phyloP scores from a whole-genome alignment of 257 asterid species.

The Scutellaria galericulata region DNA sequence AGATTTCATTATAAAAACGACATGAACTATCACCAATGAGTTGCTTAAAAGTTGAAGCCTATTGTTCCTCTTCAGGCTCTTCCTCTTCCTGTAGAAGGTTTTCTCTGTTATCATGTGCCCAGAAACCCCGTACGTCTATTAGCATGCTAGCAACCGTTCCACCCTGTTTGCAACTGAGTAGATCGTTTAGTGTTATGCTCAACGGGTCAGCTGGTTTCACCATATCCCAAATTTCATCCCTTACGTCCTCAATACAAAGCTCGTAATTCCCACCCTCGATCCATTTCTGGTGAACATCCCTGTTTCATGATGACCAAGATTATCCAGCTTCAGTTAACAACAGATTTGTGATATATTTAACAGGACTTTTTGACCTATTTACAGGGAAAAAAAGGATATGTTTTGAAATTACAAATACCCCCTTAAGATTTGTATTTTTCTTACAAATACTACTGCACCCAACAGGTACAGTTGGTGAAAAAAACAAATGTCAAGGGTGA shows the following conservation, averaged over 20 bases:
- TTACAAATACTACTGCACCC: not conserved
- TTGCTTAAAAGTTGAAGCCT: slow-evolving; percentile 10
- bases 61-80: slow-evolving; percentile 92
- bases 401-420: not conserved
- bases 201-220: slow-evolving; percentile 89
- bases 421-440: not conserved
- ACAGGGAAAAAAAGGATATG: not conserved
- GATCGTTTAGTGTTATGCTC: slow-evolving; percentile 75
- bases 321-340: slow-evolving; percentile 18
- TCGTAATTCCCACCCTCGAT: slow-evolving; percentile 98
- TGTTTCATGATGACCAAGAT: slow-evolving; percentile 47
- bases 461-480: not conserved
- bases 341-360: not conserved
- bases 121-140: slow-evolving; percentile 92
- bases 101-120: slow-evolving; percentile 99
- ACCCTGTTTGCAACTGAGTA: slow-evolving; percentile 89
- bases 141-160: slow-evolving; percentile 99
- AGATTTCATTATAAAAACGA: not conserved
- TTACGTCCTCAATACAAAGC: slow-evolving; percentile 94
- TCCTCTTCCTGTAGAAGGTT: slow-evolving; percentile 99
- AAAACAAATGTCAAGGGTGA: not conserved
- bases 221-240: slow-evolving; percentile 99
- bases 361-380: not conserved
- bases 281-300: slow-evolving; percentile 99
- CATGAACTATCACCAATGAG: slow-evolving; percentile 11